Percentiles rank a stretch among this genome's conserved stretches.
Conservation (phyloP, 352 stramenopile genomes). For the Phytophthora pseudosyringae region DNA sequence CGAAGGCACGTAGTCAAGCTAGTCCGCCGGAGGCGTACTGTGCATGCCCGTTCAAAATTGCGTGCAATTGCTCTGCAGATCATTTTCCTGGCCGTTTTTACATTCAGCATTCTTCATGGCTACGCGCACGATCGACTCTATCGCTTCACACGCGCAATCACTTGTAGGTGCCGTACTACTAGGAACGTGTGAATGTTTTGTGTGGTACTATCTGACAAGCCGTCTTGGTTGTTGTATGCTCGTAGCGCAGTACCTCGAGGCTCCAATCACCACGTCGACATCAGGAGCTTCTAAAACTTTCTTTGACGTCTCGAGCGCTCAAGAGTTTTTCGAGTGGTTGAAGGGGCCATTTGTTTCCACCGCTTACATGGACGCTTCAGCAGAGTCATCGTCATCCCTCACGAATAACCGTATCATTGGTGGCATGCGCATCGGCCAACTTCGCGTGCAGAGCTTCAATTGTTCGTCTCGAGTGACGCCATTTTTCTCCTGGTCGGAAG, state of each 20-base stretch:
- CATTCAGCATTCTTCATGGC: slow-evolving; percentile 35
- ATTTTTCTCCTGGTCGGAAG: slow-evolving; percentile 31
- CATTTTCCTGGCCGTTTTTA: slow-evolving; percentile 55
- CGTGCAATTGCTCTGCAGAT: slow-evolving; percentile 55
- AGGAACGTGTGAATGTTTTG: neutral
- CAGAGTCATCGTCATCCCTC: slow-evolving; percentile 1
- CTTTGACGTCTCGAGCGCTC: slow-evolving; percentile 2
- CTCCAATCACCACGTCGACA: slow-evolving; percentile 11
- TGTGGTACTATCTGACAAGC: neutral
- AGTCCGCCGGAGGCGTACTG: slow-evolving; percentile 35
- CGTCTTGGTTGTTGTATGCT: slow-evolving; percentile 3
- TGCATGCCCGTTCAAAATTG: slow-evolving; percentile 51
- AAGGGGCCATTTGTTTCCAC: slow-evolving; percentile 18
- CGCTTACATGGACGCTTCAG: slow-evolving; percentile 6
- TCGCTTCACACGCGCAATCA: slow-evolving; percentile 40
- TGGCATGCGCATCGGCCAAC: slow-evolving; percentile 52
- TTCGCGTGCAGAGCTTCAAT: slow-evolving; percentile 41
- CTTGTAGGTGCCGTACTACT: slow-evolving; percentile 29
- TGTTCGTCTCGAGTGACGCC: slow-evolving; percentile 42
- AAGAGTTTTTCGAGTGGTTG: slow-evolving; percentile 27
- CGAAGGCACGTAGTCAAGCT: slow-evolving; percentile 39
- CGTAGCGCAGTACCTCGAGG: slow-evolving; percentile 27
- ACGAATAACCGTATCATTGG: slow-evolving; percentile 48
- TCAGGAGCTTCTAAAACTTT: slow-evolving; percentile 22
- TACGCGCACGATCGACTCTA: slow-evolving; percentile 44